phyloP scores from a whole-genome alignment of 129 eudicot species.

The Scalesia atractyloides region DNA sequence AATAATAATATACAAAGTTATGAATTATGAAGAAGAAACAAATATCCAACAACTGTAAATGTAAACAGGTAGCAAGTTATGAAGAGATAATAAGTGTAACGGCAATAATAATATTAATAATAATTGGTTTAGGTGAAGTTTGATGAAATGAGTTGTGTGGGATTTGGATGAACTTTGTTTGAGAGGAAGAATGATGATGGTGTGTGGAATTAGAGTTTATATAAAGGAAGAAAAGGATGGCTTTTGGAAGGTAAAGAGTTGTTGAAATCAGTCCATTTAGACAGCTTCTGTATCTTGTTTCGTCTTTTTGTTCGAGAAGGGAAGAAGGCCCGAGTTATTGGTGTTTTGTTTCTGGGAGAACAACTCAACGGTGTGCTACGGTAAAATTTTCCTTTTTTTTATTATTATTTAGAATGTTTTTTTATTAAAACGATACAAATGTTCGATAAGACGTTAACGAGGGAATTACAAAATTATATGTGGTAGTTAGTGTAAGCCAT shows the following conservation, averaged over 20 bases:
- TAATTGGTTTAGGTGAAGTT: neutral
- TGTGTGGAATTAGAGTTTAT: neutral
- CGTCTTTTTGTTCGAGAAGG: neutral
- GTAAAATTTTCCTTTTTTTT: too few relatives aligned
- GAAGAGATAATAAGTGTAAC: too few relatives aligned
- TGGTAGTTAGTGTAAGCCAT: neutral
- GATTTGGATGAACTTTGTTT: neutral
- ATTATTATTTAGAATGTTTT: neutral
- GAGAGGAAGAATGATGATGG: neutral
- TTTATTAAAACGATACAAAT: neutral
- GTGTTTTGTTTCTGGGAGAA: neutral
- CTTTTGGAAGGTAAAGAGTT: neutral
- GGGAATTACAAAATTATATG: neutral
- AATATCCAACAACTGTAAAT: too few relatives aligned
- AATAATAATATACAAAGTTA: too few relatives aligned
- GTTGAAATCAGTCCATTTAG: constrained; percentile 3
- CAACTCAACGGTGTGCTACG: neutral
- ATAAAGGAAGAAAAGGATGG: neutral
- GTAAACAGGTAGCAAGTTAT: too few relatives aligned
- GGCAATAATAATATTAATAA: too few relatives aligned
- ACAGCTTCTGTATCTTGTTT: neutral
- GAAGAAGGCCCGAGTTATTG: neutral
- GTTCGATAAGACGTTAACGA: neutral
- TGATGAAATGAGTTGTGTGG: neutral
- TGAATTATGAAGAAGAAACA: too few relatives aligned